Conservation (phyloP, 805 yeast genomes). For the Vanderwaltozyma polyspora region DNA sequence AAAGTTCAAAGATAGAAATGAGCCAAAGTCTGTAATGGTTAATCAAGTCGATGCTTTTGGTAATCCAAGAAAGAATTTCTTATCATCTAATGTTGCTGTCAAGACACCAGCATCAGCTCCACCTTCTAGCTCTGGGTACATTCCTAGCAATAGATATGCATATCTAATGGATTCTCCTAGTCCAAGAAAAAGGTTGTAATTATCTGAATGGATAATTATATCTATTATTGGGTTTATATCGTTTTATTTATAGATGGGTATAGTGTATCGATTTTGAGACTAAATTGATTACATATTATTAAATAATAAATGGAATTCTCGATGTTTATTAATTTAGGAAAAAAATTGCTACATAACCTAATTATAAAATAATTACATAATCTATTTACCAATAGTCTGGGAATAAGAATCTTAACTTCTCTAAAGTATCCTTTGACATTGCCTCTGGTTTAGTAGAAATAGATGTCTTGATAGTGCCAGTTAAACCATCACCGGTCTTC, state of each 20-base stretch:
- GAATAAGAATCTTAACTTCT: conserved; percentile 75
- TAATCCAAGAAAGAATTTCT: conserved; percentile 4
- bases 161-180: conserved; percentile 27
- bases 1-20: conserved; percentile 6
- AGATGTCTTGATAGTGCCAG: conserved; percentile 67
- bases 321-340: neutral
- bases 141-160: conserved; percentile 26
- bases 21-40: conserved; percentile 1
- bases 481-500: conserved; percentile 56
- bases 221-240: too few species aligned
- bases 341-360: too few species aligned
- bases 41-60: conserved; percentile 21
- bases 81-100: neutral
- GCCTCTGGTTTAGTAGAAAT: conserved; percentile 71
- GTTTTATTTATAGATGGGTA: too few species aligned
- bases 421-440: conserved; percentile 58
- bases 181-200: conserved; percentile 13
- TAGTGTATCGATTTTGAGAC: too few species aligned
- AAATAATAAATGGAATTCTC: neutral
- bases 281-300: too few species aligned
- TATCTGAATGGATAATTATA: too few species aligned
- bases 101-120: neutral
- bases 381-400: conserved; percentile 75
- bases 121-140: conserved; percentile 16
- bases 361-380: too few species aligned